phyloP scores from a whole-genome alignment of 345 rosid genomes.

The Chamaenerion angustifolium region DNA sequence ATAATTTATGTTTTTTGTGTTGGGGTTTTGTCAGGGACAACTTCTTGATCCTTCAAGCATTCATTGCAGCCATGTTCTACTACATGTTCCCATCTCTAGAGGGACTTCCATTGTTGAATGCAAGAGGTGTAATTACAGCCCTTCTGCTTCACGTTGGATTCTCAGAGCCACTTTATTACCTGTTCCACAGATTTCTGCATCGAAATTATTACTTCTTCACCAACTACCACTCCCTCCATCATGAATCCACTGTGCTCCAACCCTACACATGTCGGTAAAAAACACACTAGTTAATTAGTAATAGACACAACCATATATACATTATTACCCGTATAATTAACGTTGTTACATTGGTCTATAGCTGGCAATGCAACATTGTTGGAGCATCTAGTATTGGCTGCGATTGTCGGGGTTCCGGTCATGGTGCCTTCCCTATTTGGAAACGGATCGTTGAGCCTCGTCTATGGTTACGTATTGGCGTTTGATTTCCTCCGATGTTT shows the following conservation, averaged over 20 bases:
- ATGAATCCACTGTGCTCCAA: conserved; percentile 64
- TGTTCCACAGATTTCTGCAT: conserved; percentile 51
- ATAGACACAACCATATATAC: no score
- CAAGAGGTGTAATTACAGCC: conserved; percentile 43
- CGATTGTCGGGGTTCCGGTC: conserved; percentile 54
- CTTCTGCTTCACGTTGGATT: conserved; percentile 52
- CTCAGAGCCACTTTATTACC: conserved; percentile 80
- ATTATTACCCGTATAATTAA: no score
- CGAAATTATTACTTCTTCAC: conserved; percentile 28
- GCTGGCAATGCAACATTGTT: conserved; percentile 56
- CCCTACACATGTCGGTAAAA: conserved; percentile 46
- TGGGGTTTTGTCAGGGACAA: no score
- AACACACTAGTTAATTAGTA: no score
- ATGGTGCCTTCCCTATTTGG: conserved; percentile 46
- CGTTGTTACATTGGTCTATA: conserved; percentile 13
- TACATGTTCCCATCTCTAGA: conserved; percentile 36
- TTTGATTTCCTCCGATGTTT: conserved; percentile 74
- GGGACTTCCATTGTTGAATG: conserved; percentile 51
- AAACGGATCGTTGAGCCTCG: conserved; percentile 41
- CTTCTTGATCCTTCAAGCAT: no score
- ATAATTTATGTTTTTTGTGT: no score
- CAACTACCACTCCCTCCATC: conserved; percentile 70
- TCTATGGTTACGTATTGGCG: conserved; percentile 40
- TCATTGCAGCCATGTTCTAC: conserved; percentile 43
- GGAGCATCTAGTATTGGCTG: conserved; percentile 46